These are phyloP conservation scores for Stemphylium beticola DNA, from an alignment of 2,329 filamentous ascomycete genomes.

Conservation along the genomic window DNA sequence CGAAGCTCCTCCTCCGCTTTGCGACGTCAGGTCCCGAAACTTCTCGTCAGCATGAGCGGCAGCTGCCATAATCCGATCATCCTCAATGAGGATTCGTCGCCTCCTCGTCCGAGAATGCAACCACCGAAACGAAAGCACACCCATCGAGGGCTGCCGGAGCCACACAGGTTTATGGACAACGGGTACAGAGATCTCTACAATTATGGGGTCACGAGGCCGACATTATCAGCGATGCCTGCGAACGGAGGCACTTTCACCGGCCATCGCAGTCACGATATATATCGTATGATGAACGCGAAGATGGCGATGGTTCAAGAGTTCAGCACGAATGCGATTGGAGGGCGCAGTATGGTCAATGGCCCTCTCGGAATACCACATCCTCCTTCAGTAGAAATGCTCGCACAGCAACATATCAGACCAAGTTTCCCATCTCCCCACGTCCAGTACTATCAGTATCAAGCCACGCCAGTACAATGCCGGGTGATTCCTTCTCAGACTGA, in stretches of 20 bases:
- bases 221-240: constrained; percentile 7
- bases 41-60: constrained; percentile 10
- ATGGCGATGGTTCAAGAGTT: constrained; percentile 1
- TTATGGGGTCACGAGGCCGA: constrained; percentile 8
- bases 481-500: constrained; percentile 11
- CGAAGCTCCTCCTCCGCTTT: background rate
- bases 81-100: constrained; percentile 23
- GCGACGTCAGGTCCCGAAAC: background rate
- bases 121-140: background rate
- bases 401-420: background rate
- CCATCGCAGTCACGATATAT: constrained; percentile 22
- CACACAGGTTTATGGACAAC: constrained; percentile 21
- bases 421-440: background rate
- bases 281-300: constrained; percentile 22
- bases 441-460: constrained; percentile 1
- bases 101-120: constrained; percentile 1
- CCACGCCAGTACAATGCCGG: background rate
- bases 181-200: constrained; percentile 16
- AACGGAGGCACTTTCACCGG: constrained; percentile 21
- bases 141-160: background rate
- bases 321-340: background rate
- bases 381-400: constrained; percentile 3
- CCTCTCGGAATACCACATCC: constrained; percentile 13
- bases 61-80: constrained; percentile 34
- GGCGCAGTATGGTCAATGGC: background rate